Evolutionary conservation across 495 filamentous ascomycete species (phyloP), one percentile per base, ranked within the genome.

Genomic region (Penicillium arizonense): DNA sequence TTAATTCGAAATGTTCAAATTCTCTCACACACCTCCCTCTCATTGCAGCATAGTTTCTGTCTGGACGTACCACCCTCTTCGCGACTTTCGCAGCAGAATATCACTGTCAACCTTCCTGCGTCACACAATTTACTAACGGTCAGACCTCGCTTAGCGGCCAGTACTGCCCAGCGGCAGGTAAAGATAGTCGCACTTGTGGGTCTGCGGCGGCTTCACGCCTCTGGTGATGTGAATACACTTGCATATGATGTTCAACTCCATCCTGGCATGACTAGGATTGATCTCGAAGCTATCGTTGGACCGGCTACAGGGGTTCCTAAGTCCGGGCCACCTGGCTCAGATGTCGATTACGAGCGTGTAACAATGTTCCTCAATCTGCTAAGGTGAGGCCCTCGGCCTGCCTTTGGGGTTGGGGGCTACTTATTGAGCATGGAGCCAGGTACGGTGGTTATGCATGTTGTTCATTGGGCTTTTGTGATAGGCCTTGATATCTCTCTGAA

Each of bases 311-410:
- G 82, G 8, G 74, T 83, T 44, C 64, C 69, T 39, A 83, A 77
- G 57, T 49, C 64, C 39, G 70, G 71, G 9, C 50, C 55, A 11
- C 68, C 76, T 0, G 85, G 83, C 10, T 74, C 77, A 6, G 84
- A 82, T 49, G 73, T 80, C 49, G 88, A 90, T 56, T 67, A 89
- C 59, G 88, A 91, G 71, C 87, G 77, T 54, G 68, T 88, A 37
- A 84, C 78, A 10, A 65, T 88, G 9, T 83, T 84, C 59, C 75
- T 82, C 40, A 81, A 84, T 63, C 50, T 87, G 44, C 47, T 73
- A 44, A 68, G 56, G 43, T 61, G 21, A 62, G 16, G 20, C n/a
- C n/a, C n/a, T n/a, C n/a, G 18, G 4, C 16, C 35, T 1, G 18
- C 18, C 18, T 10, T 30, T 30, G 28, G 26, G 55, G 43, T 57